These are phyloP conservation scores for Macadamia integrifolia DNA, from an alignment of 164 flowering plant species.

Conservation along the genomic window DNA sequence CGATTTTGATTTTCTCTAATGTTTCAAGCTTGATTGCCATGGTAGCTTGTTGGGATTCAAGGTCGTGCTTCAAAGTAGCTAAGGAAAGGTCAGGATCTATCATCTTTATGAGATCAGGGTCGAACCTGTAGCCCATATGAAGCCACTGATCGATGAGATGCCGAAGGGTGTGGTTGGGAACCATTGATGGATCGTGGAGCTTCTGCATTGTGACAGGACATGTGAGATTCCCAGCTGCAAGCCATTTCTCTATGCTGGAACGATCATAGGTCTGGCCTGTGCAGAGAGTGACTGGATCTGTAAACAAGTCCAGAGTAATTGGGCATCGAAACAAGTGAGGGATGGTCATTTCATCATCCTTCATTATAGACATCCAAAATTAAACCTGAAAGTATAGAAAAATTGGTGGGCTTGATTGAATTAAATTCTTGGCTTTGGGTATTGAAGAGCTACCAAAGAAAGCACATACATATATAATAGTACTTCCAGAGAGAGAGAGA, in stretches of 20 bases:
- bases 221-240: constrained; percentile 57
- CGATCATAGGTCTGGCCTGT: constrained; percentile 86
- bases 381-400: not conserved
- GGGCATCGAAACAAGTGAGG: constrained; percentile 70
- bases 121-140: constrained; percentile 17
- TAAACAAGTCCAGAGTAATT: constrained; percentile 63
- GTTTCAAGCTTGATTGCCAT: constrained; percentile 27
- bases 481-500: not conserved
- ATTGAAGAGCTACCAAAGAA: not conserved
- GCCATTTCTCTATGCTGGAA: constrained; percentile 66
- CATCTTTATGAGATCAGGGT: constrained; percentile 8
- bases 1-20: constrained; percentile 22
- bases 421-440: constrained; percentile 4
- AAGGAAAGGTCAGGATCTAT: constrained; percentile 22
- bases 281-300: constrained; percentile 70
- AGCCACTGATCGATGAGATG: constrained; percentile 63
- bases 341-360: constrained; percentile 34
- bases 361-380: constrained; percentile 18
- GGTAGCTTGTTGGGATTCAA: constrained; percentile 26
- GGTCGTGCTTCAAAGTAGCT: constrained; percentile 29
- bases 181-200: constrained; percentile 55
- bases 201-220: constrained; percentile 89
- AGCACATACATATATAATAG: no score
- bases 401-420: not conserved
- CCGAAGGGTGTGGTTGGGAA: constrained; percentile 72